Evolutionary conservation across 1,284 basidiomycete species (phyloP), one percentile per base, ranked within the genome.

Genomic region (Leccinum brunneo-olivaceum): DNA sequence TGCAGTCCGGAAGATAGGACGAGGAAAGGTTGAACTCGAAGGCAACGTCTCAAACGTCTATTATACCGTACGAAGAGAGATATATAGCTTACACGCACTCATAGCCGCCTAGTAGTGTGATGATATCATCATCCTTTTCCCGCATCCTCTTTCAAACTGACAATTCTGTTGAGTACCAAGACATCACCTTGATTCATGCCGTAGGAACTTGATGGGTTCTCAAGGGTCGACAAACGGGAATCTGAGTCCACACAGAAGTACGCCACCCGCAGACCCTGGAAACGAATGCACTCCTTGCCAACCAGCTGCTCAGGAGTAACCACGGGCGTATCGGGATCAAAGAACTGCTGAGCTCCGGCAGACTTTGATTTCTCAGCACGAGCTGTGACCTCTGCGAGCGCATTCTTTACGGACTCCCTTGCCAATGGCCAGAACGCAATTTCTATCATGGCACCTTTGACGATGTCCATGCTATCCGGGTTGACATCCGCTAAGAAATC

Each of bases 211-310:
- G 66, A 68, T 8, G 69, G 62, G 49, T 84, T 78, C 19, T 81
- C 74, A 29, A 92, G 62, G 49, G 72, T 79, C 15, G 71, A 75
- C 29, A 93, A 57, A 41, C 74, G 73, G 34, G 89, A 72, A 56
- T 96, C 91, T 61, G 83, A 84, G 65, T 99, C 96, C 25, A 98
- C 72, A 9, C 90, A 79, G 62, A 99, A 98, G 71, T 98, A 99
- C 3, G 88, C 96, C 37, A 96, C 84, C 15, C 96, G 81, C 66
- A 98, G 76, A 15, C 90, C 96, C 68, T 99, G 96, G 81, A 99
- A 98, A 36, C 96, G 77, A 40, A 98, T 80, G 61, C 85, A 88
- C 65, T 98, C 96, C 62, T 88, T 85, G 16, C 96, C 95, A 29
- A 94, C 76, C 33, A 96, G 73, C 64, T 91, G 87, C 45, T 84